Evolutionary conservation across 768 basidiomycete species (phyloP).

Genomic region (Leccinellum albellum): DNA sequence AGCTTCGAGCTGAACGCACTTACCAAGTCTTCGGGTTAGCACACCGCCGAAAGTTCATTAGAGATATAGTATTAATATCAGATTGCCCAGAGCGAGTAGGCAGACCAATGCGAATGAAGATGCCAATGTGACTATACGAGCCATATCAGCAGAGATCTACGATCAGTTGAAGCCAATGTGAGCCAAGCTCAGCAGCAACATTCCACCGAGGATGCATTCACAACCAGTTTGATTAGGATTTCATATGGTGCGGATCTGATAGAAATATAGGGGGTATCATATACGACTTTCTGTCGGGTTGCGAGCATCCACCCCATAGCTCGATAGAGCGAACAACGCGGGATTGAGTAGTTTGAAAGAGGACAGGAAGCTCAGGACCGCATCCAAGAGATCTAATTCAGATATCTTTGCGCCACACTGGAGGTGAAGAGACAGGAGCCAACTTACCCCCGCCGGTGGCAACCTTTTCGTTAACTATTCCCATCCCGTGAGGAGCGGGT

Average conservation of each 20-base stretch:
- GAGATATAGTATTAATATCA: neutral
- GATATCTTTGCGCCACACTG: conserved; percentile 9
- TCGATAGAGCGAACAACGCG: conserved; percentile 23
- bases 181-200: neutral
- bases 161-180: neutral
- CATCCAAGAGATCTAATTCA: neutral
- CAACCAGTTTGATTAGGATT: neutral
- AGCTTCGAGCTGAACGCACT: neutral
- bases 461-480: neutral
- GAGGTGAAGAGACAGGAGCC: conserved; percentile 5
- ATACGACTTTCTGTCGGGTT: conserved; percentile 1
- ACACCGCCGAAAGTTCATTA: neutral
- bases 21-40: conserved; percentile 5
- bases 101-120: neutral
- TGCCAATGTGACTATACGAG: conserved; percentile 1
- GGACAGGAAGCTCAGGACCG: neutral
- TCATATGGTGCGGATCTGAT: conserved; percentile 2
- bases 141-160: conserved; percentile 8
- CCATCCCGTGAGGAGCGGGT: conserved; percentile 5
- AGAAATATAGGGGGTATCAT: conserved; percentile 4
- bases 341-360: conserved; percentile 18
- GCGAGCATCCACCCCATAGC: conserved; percentile 14
- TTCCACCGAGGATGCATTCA: conserved; percentile 1
- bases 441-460: conserved; percentile 1
- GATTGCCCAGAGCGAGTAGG: neutral